Evolutionary conservation across 2,329 filamentous ascomycete genomes (phyloP), one percentile per base, ranked within the genome.

Genomic region (Curvularia verruculosa): DNA sequence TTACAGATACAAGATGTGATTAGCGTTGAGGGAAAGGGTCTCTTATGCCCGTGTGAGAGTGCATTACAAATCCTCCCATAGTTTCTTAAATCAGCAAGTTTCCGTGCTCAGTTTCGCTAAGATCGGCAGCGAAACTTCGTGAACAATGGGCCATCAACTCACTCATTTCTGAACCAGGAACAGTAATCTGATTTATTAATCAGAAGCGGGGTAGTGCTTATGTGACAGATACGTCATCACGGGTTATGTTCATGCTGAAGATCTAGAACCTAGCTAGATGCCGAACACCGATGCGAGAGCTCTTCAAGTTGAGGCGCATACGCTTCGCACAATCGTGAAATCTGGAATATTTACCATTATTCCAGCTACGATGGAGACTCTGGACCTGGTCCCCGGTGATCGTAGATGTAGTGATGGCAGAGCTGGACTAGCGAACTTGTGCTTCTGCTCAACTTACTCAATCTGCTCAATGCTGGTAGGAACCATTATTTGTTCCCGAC

Each of bases 151-250:
- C 21, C 21, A 12, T 40, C 19, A 8, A 19, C 24, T 21, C 18
- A 13, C 29, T 26, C 12, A 36, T 13, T 18, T 45, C 24, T 26
- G 29, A 6, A 34, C 19, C 49, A 29, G 26, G 31, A 56, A 37
- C 8, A 53, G 49, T 21, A 18, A 48, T 37, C 12, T 28, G 8
- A 28, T 56, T 37, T 43, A 12, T 36, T n/a, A 28, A 15, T 19
- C 24, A 39, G 40, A 45, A 41, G 53, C 53, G 53, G 53, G 53
- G 54, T 43, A 2, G 13, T 23, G 15, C 19, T 23, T 9, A 21
- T 18, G n/a, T 52, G 15, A 23, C 9, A 28, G 3, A 34, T 21
- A 52, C 46, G 54, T 56, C 41, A 43, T 41, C 13, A 48, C 43
- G 28, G 24, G 28, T 40, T 23, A 36, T 52, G 36, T 24, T 34